Conservation (phyloP, 495 filamentous ascomycete species). For the Lindgomyces ingoldianus region DNA sequence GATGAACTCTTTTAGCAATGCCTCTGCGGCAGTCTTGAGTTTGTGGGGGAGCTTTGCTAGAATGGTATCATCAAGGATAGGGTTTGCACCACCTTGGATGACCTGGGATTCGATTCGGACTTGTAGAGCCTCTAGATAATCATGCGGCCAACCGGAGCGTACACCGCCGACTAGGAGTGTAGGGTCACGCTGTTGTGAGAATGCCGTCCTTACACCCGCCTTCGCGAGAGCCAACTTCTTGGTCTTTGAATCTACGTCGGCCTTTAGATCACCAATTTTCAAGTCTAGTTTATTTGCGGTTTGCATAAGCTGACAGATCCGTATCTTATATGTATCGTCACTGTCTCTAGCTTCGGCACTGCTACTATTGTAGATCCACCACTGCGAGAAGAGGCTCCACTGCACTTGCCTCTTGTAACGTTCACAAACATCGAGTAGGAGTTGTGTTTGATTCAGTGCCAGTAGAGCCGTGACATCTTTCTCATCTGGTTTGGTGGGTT, state of each 20-base stretch:
- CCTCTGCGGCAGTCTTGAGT: constrained; percentile 20
- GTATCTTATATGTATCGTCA: background rate
- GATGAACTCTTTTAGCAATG: background rate
- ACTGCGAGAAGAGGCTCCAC: constrained; percentile 38
- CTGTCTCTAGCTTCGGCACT: background rate
- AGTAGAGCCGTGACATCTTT: background rate
- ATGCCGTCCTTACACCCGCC: constrained; percentile 17
- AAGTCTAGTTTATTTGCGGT: background rate
- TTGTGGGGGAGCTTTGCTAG: no score
- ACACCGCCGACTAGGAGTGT: constrained; percentile 52
- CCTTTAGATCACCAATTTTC: background rate
- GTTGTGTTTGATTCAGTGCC: background rate
- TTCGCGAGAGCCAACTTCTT: background rate
- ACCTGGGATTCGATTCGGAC: constrained; percentile 40
- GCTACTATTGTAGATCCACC: constrained; percentile 14
- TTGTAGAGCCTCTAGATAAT: constrained; percentile 47
- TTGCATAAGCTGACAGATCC: no score
- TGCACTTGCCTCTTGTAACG: constrained; percentile 4
- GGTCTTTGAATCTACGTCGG: background rate
- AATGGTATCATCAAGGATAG: no score
- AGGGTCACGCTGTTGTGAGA: constrained; percentile 48
- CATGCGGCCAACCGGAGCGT: constrained; percentile 49
- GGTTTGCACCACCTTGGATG: background rate
- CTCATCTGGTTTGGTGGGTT: background rate
- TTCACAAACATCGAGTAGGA: background rate